Evolutionary conservation across 495 filamentous ascomycete genomes (phyloP), one percentile per base, ranked within the genome.

Genomic region (Pyrenula aspistea): DNA sequence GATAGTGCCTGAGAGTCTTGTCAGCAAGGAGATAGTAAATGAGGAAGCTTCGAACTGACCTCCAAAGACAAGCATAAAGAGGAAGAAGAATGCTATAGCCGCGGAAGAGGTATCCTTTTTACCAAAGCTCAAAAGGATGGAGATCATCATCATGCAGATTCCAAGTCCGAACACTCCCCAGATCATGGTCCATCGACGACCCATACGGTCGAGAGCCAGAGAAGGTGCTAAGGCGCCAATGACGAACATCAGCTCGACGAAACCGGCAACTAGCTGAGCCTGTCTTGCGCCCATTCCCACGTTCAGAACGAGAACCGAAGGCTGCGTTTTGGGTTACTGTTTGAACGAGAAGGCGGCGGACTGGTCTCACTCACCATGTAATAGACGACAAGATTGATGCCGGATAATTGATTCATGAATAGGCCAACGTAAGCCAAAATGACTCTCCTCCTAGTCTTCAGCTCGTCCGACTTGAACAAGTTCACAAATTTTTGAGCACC

Each of bases 141-240:
- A 67, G 24, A 79, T 75, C 60, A 82, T 63, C 65, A 79, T 71
- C 72, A 80, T 77, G 50, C 69, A 74, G 22, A 82, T 60, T 0
- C 68, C 72, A 1, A 79, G 67, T 12, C 74, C 77, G 21, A 73
- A 63, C 0, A 71, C 77, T 8, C 78, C 78, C 58, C 71, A 73
- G 64, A 84, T 82, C 77, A 83, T 81, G 4, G 79, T 76, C 48
- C 75, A 71, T 22, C 81, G 73, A 25, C 80, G 78, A 25, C 83
- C 83, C 53, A 81, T 69, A n/a, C 68, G 64, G 61, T 82, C 80
- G 25, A 78, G 64, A 15, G 31, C 31, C 31, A 42, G 31, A 42
- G 31, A 57, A 71, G 71, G 71, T 25, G 68, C 61, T 21, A 73
- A 62, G 22, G 65, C 67, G 19, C 55, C 55, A 54, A 57, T 53